phyloP scores from a whole-genome alignment of 2,329 filamentous ascomycete genomes.

The Fusarium marasasianum region DNA sequence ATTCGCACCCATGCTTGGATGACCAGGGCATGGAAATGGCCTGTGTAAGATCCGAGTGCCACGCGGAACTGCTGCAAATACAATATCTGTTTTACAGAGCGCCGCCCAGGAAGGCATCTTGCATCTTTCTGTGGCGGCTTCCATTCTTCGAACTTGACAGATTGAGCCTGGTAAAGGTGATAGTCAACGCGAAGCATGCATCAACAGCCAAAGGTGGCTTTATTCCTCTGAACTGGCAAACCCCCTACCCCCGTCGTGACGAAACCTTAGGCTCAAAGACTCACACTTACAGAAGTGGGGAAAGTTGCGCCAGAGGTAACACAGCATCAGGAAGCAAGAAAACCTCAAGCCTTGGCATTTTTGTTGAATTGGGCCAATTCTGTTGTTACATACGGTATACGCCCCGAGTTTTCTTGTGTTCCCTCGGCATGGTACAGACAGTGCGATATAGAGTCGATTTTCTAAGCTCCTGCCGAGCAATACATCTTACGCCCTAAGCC shows the following conservation, averaged over 20 bases:
- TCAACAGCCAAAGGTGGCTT: not conserved
- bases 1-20: slow-evolving; percentile 32
- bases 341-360: not conserved
- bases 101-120: not conserved
- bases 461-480: slow-evolving; percentile 4
- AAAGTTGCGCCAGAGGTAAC: slow-evolving; percentile 7
- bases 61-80: slow-evolving; percentile 1
- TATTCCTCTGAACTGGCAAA: not conserved
- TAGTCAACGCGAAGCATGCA: not conserved
- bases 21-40: slow-evolving; percentile 11
- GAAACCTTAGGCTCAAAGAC: slow-evolving; percentile 17
- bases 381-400: not conserved
- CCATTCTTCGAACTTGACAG: not conserved
- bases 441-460: slow-evolving; percentile 11
- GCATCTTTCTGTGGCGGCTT: not conserved
- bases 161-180: not conserved
- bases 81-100: slow-evolving; percentile 5
- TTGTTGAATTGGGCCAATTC: not conserved
- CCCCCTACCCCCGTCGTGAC: not conserved
- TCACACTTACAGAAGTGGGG: slow-evolving; percentile 31
- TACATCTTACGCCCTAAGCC: not conserved
- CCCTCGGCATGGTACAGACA: slow-evolving; percentile 24
- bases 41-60: slow-evolving; percentile 18
- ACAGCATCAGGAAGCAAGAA: not conserved
- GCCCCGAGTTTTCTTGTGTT: not conserved